Percentiles rank a stretch among this genome's conserved stretches.
Evolutionary conservation across 1,284 basidiomycete species (phyloP).

Genomic region (Ustilago lituana): DNA sequence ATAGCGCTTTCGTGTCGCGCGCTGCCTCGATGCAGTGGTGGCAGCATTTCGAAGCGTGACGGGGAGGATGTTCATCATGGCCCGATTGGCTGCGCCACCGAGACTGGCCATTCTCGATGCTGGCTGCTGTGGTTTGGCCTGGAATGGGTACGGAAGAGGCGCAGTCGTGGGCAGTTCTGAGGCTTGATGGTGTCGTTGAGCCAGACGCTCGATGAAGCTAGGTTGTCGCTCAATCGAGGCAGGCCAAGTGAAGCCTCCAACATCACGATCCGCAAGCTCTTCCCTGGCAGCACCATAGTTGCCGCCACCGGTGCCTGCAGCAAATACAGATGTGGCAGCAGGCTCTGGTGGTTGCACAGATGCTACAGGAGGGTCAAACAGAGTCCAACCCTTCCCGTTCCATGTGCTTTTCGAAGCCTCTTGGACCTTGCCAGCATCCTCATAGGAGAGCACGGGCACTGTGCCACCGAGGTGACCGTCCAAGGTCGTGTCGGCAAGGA

Average conservation of each 20-base stretch:
- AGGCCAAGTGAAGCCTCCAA: constrained; percentile 36
- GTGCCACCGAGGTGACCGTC: not conserved
- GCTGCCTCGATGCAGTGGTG: constrained; percentile 34
- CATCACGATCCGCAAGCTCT: constrained; percentile 29
- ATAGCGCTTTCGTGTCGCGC: constrained; percentile 30
- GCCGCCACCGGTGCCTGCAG: constrained; percentile 13
- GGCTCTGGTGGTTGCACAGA: constrained; percentile 20
- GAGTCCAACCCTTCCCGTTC: constrained; percentile 43
- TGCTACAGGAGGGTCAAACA: constrained; percentile 32
- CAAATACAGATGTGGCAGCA: not conserved
- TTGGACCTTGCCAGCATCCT: not conserved
- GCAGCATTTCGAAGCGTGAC: constrained; percentile 38
- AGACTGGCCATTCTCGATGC: constrained; percentile 42
- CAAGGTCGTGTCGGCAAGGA: not conserved
- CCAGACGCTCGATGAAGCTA: constrained; percentile 45
- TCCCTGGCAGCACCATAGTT: constrained; percentile 28
- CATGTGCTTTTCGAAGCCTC: constrained; percentile 24
- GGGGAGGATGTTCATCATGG: constrained; percentile 43
- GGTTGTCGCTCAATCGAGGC: constrained; percentile 30
- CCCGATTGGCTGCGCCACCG: constrained; percentile 36
- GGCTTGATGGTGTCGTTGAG: constrained; percentile 25
- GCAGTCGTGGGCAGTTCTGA: constrained; percentile 19
- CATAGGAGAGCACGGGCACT: constrained; percentile 19
- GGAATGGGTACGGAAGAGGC: constrained; percentile 25
- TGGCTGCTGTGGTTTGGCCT: constrained; percentile 19